Evolutionary conservation across 1,284 basidiomycete species (phyloP).

Genomic region (Ceratobasidium sp.): DNA sequence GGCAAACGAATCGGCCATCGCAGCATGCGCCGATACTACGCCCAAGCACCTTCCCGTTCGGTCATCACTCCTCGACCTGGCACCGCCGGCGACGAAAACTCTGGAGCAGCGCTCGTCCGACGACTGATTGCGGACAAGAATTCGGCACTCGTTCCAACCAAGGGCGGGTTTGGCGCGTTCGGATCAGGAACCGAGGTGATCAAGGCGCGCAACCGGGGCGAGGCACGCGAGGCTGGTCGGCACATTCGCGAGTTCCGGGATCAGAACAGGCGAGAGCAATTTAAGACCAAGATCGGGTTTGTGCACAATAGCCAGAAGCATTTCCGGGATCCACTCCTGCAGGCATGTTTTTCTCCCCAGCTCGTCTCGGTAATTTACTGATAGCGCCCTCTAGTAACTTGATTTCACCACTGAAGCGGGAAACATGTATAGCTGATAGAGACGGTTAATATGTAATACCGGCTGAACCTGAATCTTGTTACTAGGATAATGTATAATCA

Average conservation of each 20-base stretch:
- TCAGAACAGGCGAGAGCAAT: constrained; percentile 78
- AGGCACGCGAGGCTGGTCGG: constrained; percentile 91
- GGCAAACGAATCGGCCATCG: constrained; percentile 94
- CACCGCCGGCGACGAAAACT: constrained; percentile 64
- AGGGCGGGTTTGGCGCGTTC: constrained; percentile 86
- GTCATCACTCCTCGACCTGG: constrained; percentile 52
- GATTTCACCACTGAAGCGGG: background rate
- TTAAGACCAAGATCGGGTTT: constrained; percentile 84
- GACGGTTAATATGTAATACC: constrained; percentile 24
- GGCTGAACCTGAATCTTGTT: constrained; percentile 24
- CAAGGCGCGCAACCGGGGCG: constrained; percentile 92
- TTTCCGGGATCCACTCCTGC: constrained; percentile 65
- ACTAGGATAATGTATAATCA: constrained; percentile 40
- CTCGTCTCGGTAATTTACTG: no score
- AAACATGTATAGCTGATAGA: constrained; percentile 8
- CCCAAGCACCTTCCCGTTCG: constrained; percentile 64
- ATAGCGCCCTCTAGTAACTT: no score
- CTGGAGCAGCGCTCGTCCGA: constrained; percentile 77
- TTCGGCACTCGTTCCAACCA: constrained; percentile 82
- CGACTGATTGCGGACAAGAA: constrained; percentile 82
- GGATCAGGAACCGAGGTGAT: constrained; percentile 83
- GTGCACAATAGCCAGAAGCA: constrained; percentile 91
- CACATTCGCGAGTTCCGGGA: constrained; percentile 90
- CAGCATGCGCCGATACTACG: constrained; percentile 86
- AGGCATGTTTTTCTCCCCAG: constrained; percentile 29